Evolutionary conservation across 2,329 filamentous ascomycete species (phyloP).

Genomic region (Epichloe bromicola): DNA sequence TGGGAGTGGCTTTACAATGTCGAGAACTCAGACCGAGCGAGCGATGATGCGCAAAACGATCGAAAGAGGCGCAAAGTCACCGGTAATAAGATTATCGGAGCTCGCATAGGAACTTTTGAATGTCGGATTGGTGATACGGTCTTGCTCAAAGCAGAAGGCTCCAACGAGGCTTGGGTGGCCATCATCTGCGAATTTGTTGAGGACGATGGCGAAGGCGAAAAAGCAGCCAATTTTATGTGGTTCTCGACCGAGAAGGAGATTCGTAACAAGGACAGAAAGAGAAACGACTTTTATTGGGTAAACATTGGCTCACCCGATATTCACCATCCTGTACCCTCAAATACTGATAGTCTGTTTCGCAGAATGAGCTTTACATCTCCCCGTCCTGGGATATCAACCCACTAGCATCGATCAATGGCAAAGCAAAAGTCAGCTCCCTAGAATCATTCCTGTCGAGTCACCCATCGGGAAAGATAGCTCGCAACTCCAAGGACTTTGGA

Average conservation of each 20-base stretch:
- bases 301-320: conserved; percentile 7
- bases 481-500: conserved; percentile 59
- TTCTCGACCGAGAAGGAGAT: conserved; percentile 89
- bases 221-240: conserved; percentile 87
- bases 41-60: conserved; percentile 16
- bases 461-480: conserved; percentile 62
- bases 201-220: conserved; percentile 50
- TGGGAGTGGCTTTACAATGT: conserved; percentile 68
- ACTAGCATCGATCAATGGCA: conserved; percentile 79
- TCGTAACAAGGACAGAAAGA: conserved; percentile 68
- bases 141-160: conserved; percentile 74
- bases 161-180: conserved; percentile 83
- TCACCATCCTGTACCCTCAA: background rate
- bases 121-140: conserved; percentile 75
- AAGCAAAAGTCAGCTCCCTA: conserved; percentile 65
- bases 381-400: conserved; percentile 79
- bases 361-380: conserved; percentile 89
- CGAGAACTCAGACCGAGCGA: conserved; percentile 18
- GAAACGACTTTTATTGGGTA: conserved; percentile 63
- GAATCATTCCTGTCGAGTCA: conserved; percentile 54
- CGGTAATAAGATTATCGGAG: conserved; percentile 55
- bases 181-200: conserved; percentile 75
- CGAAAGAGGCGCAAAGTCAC: conserved; percentile 23
- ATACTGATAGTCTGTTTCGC: background rate
- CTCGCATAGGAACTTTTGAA: conserved; percentile 67